Base-by-base conservation (phyloP, 176 grass and related monocot species). In the Ensete glaucum region DNA sequence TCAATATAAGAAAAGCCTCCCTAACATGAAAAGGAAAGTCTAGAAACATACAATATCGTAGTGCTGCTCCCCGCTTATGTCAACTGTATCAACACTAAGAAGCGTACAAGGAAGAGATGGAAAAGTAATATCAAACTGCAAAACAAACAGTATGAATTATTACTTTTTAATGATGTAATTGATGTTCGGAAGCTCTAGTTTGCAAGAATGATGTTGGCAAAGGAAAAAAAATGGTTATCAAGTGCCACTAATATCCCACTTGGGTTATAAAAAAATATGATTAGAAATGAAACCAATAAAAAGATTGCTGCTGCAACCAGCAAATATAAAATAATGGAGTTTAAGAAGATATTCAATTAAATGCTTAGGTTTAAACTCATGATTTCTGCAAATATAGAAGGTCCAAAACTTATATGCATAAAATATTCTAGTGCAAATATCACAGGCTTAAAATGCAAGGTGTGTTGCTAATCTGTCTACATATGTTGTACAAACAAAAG, bases 121-220 rank as follows among this genome's bases (percentile, higher is more conserved):
- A 72, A 99, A 99, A 74, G 90, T 83, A 87, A 99, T 52, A 84
- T 99, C 95, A 84, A 99, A 99, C 95, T 99, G 80, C 76, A 91
- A 80, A 79, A 73, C 8, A 54, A 78, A 80, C 69, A 85, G 50
- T 15, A 71, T 86, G 15, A 56, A 75, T 88, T 53, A 76, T 70
- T 52, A n/a, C 16, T 51, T 70, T 9, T 70, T 51, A 17, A 22
- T 22, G 5, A 34, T 51, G 43, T 9, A 5, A 25, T 2, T 70
- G 17, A 70, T 70, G 10, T 19, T 19, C 34, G 4, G 34, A 43
- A 43, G 0, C 34, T 43, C 34, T 43, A 43, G 34, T 43, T 43
- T 43, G 34, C 34, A 6, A 43, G 34, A 6, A 43, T 43, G 4
- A 43, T 43, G 34, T 43, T 43, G 34, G 34, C 34, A 6, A 43